Evolutionary conservation across 192 early-diverging fungal species (phyloP), one percentile per base, ranked within the genome.

Genomic region (Entomortierella lignicola): DNA sequence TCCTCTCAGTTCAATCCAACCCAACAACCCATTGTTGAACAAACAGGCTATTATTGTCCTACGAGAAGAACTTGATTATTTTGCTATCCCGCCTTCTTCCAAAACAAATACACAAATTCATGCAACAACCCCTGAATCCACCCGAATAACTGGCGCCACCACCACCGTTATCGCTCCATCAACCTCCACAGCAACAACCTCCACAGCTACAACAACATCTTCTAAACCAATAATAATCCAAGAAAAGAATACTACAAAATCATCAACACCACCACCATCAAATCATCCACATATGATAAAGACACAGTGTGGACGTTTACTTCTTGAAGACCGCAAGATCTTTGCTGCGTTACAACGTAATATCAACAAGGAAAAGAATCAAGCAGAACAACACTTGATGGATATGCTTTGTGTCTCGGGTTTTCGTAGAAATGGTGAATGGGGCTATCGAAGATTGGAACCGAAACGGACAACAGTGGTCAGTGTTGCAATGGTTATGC

Each of bases 331-430:
- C 62, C 85, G 86, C 57, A 89, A 89, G 29, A 90, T 94, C 31
- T 94, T 94, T 83, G 87, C 90, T 23, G 88, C 93, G 17, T 68
- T 94, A 7, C 89, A 92, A 60, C 85, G 91, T 20, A 93, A 91
- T 37, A 91, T 93, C 80, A 85, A 90, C 62, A 87, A 86, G 57
- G 84, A 89, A 55, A 86, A 89, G 39, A 87, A 89, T 34, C 79
- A 85, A 29, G 87, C 86, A 1, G 88, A 94, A 55, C 93, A 92
- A 71, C 93, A 94, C 84, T 82, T 94, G 37, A 93, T 94, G 42
- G 92, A 93, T 63, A 92, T 94, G 89, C 82, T 94, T 6, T 93
- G 92, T 66, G 85, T 92, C 47, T 90, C 91, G 23, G 93, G 92
- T n/a, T 94, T 94, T 69, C 83, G 88, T 31, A 81, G 84, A 42